These are phyloP conservation scores for Apiotrichum brassicae DNA, from an alignment of 1,284 basidiomycete genomes.

Conservation along the genomic window DNA sequence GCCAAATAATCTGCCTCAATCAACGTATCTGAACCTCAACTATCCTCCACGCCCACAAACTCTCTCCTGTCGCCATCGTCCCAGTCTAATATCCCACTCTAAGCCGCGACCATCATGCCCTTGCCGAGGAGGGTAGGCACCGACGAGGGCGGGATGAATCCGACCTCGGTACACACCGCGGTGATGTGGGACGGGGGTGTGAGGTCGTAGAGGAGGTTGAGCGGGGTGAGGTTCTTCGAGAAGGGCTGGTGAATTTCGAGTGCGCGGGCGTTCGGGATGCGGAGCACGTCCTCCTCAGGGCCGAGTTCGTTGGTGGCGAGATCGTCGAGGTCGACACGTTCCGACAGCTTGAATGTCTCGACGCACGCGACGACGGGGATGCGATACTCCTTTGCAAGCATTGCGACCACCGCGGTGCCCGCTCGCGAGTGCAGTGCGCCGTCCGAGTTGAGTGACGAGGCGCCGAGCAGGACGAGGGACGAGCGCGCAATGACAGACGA, in stretches of 20 bases:
- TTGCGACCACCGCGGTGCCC: constrained; percentile 90
- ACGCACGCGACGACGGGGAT: constrained; percentile 95
- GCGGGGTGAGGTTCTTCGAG: constrained; percentile 54
- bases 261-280: constrained; percentile 19
- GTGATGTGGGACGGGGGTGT: constrained; percentile 84
- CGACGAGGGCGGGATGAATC: constrained; percentile 72
- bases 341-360: constrained; percentile 98
- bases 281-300: constrained; percentile 41
- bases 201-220: constrained; percentile 84
- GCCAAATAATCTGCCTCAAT: too few species aligned
- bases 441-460: constrained; percentile 89
- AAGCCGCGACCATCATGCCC: constrained; percentile 14
- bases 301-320: constrained; percentile 96
- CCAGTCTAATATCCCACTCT: background rate
- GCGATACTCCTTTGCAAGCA: constrained; percentile 84
- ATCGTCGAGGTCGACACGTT: constrained; percentile 85
- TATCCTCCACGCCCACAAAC: too few species aligned
- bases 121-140: constrained; percentile 49
- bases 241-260: constrained; percentile 12
- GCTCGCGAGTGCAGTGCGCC: constrained; percentile 90
- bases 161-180: constrained; percentile 85
- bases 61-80: too few species aligned
- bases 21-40: too few species aligned
- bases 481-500: constrained; percentile 72
- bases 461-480: constrained; percentile 81